Conservation (phyloP, 768 basidiomycete genomes). For the Mycena crocata region DNA sequence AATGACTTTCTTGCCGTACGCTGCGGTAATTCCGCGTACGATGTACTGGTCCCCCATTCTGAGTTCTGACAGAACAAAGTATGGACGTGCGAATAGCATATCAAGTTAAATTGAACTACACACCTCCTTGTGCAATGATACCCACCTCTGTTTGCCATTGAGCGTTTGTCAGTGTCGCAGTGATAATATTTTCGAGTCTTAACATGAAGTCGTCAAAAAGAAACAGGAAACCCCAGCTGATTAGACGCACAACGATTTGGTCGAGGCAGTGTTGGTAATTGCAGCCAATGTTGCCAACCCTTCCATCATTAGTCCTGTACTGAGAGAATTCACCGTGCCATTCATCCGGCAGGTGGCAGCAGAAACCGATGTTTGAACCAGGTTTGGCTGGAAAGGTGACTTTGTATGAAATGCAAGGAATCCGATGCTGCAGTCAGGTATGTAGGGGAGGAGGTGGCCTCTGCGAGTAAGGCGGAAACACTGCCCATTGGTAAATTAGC, state of each 20-base stretch:
- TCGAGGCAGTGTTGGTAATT: constrained; percentile 7
- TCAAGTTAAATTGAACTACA: neutral
- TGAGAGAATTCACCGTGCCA: neutral
- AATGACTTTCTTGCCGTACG: neutral
- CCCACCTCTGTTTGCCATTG: neutral
- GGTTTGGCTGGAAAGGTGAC: constrained; percentile 2
- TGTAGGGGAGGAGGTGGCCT: constrained; percentile 19
- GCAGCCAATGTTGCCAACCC: too few relatives aligned
- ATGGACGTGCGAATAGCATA: too few relatives aligned
- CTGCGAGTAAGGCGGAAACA: constrained; percentile 24
- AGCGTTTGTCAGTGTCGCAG: neutral
- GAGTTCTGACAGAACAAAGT: too few relatives aligned
- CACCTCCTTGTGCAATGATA: neutral
- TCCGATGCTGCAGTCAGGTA: constrained; percentile 12
- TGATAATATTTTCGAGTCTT: neutral
- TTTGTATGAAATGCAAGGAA: neutral
- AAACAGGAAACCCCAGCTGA: too few relatives aligned
- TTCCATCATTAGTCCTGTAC: too few relatives aligned
- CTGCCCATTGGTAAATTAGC: neutral
- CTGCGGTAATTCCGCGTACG: neutral
- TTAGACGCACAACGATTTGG: constrained; percentile 12
- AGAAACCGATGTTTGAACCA: constrained; percentile 5
- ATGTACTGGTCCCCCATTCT: neutral
- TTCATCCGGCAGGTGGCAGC: neutral
- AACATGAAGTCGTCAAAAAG: neutral